Evolutionary conservation across 1,284 basidiomycete genomes (phyloP).

Genomic region (Irpex lacteus): DNA sequence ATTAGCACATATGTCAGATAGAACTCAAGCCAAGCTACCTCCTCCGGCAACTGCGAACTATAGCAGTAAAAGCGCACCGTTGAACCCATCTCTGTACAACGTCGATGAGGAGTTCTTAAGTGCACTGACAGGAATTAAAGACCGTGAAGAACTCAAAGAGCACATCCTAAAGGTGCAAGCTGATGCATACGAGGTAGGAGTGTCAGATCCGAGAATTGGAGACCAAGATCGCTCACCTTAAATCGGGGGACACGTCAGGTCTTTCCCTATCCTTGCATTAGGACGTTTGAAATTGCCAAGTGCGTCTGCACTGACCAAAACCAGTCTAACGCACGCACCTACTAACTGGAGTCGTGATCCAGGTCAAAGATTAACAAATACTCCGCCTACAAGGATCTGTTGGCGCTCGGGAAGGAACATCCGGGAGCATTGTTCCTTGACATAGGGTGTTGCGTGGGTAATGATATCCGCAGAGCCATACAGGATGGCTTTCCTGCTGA

Average conservation of each 20-base stretch:
- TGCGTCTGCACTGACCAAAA: neutral
- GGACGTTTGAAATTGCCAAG: neutral
- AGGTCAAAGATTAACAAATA: constrained; percentile 30
- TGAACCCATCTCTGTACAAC: too few species aligned
- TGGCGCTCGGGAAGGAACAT: constrained; percentile 37
- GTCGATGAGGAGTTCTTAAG: too few species aligned
- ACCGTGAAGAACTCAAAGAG: too few species aligned
- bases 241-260: constrained; percentile 20
- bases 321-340: constrained; percentile 37
- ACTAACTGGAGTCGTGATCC: too few species aligned
- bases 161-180: too few species aligned
- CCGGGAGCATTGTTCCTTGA: constrained; percentile 47
- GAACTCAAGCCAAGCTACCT: too few species aligned
- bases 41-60: too few species aligned
- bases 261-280: constrained; percentile 39
- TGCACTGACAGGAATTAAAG: too few species aligned
- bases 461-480: constrained; percentile 39
- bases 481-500: constrained; percentile 36
- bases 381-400: constrained; percentile 40
- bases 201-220: too few species aligned
- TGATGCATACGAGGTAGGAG: constrained; percentile 37
- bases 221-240: too few species aligned
- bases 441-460: constrained; percentile 37
- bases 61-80: too few species aligned
- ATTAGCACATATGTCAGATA: too few species aligned